Conservation (phyloP, 2,329 filamentous ascomycete species). For the Phyllosticta paracitricarpa region DNA sequence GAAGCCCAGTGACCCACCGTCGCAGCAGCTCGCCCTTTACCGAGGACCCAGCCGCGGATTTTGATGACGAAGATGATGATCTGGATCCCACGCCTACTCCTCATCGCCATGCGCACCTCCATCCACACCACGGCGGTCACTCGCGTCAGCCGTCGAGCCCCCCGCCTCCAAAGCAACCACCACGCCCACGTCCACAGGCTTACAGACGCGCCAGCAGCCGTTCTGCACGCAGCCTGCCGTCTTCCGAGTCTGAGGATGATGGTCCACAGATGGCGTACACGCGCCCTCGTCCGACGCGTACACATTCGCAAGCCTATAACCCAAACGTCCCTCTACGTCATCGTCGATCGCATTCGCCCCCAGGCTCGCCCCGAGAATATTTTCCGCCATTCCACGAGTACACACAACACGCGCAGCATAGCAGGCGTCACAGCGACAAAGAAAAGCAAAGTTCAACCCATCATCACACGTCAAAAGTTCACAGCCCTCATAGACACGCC, state of each 20-base stretch:
- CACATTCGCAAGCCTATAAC: neutral
- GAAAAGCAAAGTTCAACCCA: neutral
- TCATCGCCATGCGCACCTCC: conserved; percentile 13
- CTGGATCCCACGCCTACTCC: conserved; percentile 16
- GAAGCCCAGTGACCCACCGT: conserved; percentile 15
- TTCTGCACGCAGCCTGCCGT: neutral
- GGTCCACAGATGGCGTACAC: neutral
- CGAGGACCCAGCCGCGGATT: conserved; percentile 14
- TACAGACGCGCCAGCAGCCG: neutral
- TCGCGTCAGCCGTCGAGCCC: neutral
- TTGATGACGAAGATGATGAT: conserved; percentile 1
- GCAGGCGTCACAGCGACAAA: conserved; percentile 10
- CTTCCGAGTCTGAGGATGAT: conserved; percentile 2
- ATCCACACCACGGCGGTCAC: neutral
- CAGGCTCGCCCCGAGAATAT: conserved; percentile 28
- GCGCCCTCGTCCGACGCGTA: neutral
- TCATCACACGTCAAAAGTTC: neutral
- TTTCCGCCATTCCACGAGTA: conserved; percentile 25
- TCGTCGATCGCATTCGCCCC: conserved; percentile 33
- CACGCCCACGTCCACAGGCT: neutral
- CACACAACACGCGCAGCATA: conserved; percentile 11
- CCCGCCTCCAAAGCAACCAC: neutral
- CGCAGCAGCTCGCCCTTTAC: conserved; percentile 13
- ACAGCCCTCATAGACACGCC: conserved; percentile 2
- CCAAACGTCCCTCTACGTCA: conserved; percentile 27